Evolutionary conservation across 2,329 filamentous ascomycete species (phyloP), one percentile per base, ranked within the genome.

Genomic region (Trichoderma citrinoviride): DNA sequence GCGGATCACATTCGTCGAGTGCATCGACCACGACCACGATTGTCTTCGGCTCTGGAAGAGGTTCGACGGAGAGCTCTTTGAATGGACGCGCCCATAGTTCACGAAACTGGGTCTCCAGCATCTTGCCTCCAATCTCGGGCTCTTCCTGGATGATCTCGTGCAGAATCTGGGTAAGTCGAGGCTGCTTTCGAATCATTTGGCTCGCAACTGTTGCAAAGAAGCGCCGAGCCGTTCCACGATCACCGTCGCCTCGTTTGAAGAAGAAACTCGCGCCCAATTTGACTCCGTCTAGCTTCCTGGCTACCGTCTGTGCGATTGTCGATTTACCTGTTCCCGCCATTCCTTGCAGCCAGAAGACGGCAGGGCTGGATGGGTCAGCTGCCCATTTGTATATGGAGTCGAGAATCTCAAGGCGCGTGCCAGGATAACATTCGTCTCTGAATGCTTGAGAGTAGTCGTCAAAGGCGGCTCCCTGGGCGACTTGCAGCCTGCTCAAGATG

Each of bases 171-270:
- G 46, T 49, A 1, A 49, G 1, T 17, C 7, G 7, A 49, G 21
- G 46, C 3, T 49, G 46, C 21, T 49, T 49, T 12, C 46, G 21
- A 15, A 25, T 27, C 14, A 49, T 49, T 27, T 49, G 46, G 6
- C 46, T 49, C 46, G 21, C 46, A 5, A 49, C 10, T 27, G 57
- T 61, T 7, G 44, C 6, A 7, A 50, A 61, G 6, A 27, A 29
- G 10, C n/a, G 46, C 8, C n/a, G 10, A n/a, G 27, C 19, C 5
- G 14, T 61, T 25, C 57, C 57, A 14, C 57, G 44, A 3, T 61
- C 57, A 14, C 27, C 44, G 14, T 50, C 44, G 7, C 56, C 56
- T 17, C 56, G 25, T 19, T 60, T 60, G 56, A 60, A 60, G 56
- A 60, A 60, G 27, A 60, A 61, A 3, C 46, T 61, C 10, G 57